These are phyloP conservation scores for Ceratocystis variospora DNA, from an alignment of 2,329 filamentous ascomycete species.

Conservation along the genomic window DNA sequence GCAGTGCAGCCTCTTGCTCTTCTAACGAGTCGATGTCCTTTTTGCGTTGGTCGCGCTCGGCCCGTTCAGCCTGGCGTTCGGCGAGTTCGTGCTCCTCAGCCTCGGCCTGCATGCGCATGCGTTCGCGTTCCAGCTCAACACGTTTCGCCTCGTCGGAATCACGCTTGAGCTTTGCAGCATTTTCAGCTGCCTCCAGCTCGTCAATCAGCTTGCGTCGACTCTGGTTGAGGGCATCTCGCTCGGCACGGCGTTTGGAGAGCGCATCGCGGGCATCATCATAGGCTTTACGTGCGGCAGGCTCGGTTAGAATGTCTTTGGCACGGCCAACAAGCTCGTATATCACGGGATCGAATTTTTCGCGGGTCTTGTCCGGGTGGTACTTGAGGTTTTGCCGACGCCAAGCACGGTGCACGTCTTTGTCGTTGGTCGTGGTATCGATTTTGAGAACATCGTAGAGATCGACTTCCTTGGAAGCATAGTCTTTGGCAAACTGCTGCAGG, in stretches of 20 bases:
- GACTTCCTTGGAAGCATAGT: constrained; percentile 45
- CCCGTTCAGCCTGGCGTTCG: background rate
- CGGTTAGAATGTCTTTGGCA: constrained; percentile 70
- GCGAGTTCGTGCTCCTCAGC: constrained; percentile 23
- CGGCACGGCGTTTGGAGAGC: constrained; percentile 51
- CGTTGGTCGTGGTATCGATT: constrained; percentile 39
- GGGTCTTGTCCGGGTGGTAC: constrained; percentile 86
- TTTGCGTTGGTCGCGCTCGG: constrained; percentile 23
- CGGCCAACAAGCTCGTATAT: constrained; percentile 77
- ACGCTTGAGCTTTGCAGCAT: constrained; percentile 47
- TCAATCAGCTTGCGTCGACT: constrained; percentile 66
- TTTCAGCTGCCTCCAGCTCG: constrained; percentile 68
- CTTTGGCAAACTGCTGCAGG: constrained; percentile 39
- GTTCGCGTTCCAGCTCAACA: constrained; percentile 29
- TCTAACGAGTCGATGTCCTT: constrained; percentile 24
- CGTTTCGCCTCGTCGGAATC: constrained; percentile 32
- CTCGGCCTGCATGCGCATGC: constrained; percentile 25
- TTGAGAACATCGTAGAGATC: constrained; percentile 70
- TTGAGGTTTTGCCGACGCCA: constrained; percentile 78
- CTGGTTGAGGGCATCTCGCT: constrained; percentile 60
- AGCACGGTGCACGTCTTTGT: constrained; percentile 65
- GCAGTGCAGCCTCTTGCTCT: constrained; percentile 22
- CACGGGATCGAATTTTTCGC: constrained; percentile 57
- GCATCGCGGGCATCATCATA: constrained; percentile 70
- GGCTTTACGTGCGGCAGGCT: constrained; percentile 53